phyloP scores from a whole-genome alignment of 2,329 filamentous ascomycete species.

The Clonostachys sp. region DNA sequence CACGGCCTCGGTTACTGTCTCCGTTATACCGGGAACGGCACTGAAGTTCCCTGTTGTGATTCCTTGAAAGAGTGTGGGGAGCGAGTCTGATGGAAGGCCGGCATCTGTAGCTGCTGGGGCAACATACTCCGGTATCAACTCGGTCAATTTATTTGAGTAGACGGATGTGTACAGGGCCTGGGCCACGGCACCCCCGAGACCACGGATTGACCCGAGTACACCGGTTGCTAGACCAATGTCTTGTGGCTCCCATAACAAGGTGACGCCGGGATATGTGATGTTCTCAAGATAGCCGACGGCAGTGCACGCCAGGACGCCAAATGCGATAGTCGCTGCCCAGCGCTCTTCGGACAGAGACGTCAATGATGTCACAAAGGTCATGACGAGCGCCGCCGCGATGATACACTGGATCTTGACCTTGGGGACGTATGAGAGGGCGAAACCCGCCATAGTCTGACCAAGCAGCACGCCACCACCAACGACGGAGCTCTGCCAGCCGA shows the following conservation, averaged over 20 bases:
- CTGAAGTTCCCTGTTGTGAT: constrained; percentile 22
- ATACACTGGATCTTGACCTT: constrained; percentile 27
- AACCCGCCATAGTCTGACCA: constrained; percentile 28
- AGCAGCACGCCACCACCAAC: constrained; percentile 33
- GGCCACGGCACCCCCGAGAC: constrained; percentile 29
- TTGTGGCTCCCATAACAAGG: constrained; percentile 37
- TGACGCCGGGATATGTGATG: constrained; percentile 34
- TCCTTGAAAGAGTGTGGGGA: constrained; percentile 23
- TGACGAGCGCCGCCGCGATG: constrained; percentile 17
- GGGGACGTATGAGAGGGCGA: constrained; percentile 26
- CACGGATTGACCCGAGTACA: constrained; percentile 38
- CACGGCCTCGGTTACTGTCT: constrained; percentile 23
- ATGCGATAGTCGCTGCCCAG: constrained; percentile 21
- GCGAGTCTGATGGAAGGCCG: constrained; percentile 23
- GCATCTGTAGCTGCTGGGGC: constrained; percentile 22
- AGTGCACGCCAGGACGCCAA: constrained; percentile 21
- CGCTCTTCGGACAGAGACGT: constrained; percentile 16
- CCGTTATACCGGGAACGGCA: constrained; percentile 24
- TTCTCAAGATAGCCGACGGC: constrained; percentile 31
- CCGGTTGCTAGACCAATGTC: constrained; percentile 39
- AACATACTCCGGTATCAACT: constrained; percentile 25
- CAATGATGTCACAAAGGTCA: constrained; percentile 25
- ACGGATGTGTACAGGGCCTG: constrained; percentile 29
- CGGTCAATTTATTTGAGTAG: constrained; percentile 24
- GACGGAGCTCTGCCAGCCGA: constrained; percentile 34